Conservation (phyloP, 2,329 filamentous ascomycete genomes). For the Fusarium fujikuroi region DNA sequence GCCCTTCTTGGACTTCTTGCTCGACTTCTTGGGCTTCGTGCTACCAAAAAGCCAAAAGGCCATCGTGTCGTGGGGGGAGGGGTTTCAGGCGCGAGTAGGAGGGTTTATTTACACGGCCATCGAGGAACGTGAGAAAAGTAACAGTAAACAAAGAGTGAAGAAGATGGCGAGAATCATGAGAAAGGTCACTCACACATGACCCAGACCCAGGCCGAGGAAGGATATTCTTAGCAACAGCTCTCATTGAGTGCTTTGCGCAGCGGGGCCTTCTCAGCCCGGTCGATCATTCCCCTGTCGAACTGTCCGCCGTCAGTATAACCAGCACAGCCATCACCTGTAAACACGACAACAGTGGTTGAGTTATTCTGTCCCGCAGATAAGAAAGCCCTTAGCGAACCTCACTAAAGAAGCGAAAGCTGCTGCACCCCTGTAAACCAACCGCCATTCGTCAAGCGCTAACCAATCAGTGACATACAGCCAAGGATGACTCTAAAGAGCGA, state of each 20-base stretch:
- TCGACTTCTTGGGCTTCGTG: neutral
- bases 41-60: neutral
- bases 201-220: neutral
- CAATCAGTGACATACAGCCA: conserved; percentile 21
- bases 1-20: conserved; percentile 11
- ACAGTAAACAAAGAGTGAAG: conserved; percentile 5
- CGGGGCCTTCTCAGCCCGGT: conserved; percentile 19
- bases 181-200: conserved; percentile 25
- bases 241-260: conserved; percentile 15
- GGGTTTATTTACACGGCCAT: neutral
- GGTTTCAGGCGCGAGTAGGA: neutral
- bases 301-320: neutral
- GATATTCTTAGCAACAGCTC: conserved; percentile 37
- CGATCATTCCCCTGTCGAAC: conserved; percentile 37
- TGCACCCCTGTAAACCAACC: conserved; percentile 13
- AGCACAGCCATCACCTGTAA: accelerated
- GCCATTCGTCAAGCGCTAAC: conserved; percentile 26
- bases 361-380: neutral
- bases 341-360: accelerated
- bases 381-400: conserved; percentile 22
- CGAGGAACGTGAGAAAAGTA: neutral
- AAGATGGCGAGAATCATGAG: conserved; percentile 23
- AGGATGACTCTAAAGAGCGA: conserved; percentile 15
- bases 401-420: conserved; percentile 17
- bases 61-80: neutral